Base-by-base conservation (phyloP, 352 stramenopile species). In the Phytophthora constricta region DNA sequence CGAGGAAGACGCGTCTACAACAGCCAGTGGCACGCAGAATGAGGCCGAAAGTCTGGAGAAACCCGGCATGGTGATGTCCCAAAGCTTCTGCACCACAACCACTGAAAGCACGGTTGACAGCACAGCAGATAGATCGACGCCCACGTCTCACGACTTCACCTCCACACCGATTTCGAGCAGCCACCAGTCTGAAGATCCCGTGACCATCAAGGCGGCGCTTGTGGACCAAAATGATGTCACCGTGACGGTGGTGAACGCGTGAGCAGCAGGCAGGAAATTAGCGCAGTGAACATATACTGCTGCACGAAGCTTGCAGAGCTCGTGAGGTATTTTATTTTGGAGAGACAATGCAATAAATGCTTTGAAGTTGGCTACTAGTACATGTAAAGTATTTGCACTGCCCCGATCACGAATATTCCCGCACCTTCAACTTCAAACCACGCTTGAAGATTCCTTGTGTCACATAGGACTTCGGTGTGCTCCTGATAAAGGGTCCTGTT, bases 1-100 rank as follows among this genome's bases (percentile, higher is more conserved):
- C 3, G 79, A 88, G 58, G 72, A 82, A 43, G 69, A 62, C 22
- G 46, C 41, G 10, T 66, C 66, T 4, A 67, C 50, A n/a, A 58
- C 51, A 11, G 45, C 23, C 27, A 46, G 42, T 23, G 58, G 61
- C 41, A 65, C 58, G 14, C 53, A 42, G n/a, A 28, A 66, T 4
- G 71, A 71, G 11, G 61, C 20, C 25, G 62, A 71, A 1, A 71
- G 65, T n/a, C 48, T 39, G 4, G 68, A 70, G 42, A 80, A 78
- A 41, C 58, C 48, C 7, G 17, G 16, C 14, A 60, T 66, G 26
- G 47, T 45, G 39, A 68, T 53, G 31, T 70, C 62, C 3, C 65
- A 67, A 5, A 73, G 58, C 46, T 60, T 66, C 33, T 60, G 58
- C 28, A 70, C 33, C n/a, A 57, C 47, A 5, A 37, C 42, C 34